These are phyloP conservation scores for Tuber melanosporum DNA, from an alignment of 495 filamentous ascomycete genomes.

Conservation along the genomic window DNA sequence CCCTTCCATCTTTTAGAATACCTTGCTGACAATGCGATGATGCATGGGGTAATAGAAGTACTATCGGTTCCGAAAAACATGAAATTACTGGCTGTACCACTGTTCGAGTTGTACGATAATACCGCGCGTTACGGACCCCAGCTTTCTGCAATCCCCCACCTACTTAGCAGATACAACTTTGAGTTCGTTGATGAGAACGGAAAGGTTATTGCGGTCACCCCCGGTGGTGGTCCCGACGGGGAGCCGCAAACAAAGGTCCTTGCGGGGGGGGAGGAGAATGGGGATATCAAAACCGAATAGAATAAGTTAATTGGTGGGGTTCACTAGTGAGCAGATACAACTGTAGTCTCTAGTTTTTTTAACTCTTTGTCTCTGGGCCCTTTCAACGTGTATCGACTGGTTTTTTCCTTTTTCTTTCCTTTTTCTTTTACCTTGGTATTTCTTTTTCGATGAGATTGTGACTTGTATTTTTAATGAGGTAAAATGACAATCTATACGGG, in stretches of 20 bases:
- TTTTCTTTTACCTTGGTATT: not conserved
- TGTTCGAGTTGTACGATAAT: constrained; percentile 98
- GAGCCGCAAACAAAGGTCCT: constrained; percentile 65
- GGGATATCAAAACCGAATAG: constrained; percentile 15
- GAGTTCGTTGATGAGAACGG: constrained; percentile 97
- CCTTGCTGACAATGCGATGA: constrained; percentile 6
- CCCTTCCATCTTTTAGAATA: constrained; percentile 25
- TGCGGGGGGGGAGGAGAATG: constrained; percentile 56
- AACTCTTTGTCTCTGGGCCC: not conserved
- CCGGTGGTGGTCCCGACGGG: constrained; percentile 55
- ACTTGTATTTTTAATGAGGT: constrained; percentile 1
- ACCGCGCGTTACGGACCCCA: constrained; percentile 90
- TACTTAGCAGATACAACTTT: constrained; percentile 90
- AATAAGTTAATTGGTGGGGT: not conserved
- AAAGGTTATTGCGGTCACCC: constrained; percentile 78
- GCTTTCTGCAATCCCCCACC: constrained; percentile 88
- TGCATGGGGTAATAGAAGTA: constrained; percentile 57
- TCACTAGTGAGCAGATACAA: not conserved
- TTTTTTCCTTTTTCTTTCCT: not conserved
- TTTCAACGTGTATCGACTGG: not conserved
- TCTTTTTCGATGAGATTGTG: not conserved
- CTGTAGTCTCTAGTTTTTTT: not conserved
- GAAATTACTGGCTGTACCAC: constrained; percentile 92
- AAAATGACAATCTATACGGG: not conserved
- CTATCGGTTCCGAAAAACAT: constrained; percentile 98